Evolutionary conservation across 805 yeast species (phyloP).

Genomic region (Wickerhamomyces chambardii): DNA sequence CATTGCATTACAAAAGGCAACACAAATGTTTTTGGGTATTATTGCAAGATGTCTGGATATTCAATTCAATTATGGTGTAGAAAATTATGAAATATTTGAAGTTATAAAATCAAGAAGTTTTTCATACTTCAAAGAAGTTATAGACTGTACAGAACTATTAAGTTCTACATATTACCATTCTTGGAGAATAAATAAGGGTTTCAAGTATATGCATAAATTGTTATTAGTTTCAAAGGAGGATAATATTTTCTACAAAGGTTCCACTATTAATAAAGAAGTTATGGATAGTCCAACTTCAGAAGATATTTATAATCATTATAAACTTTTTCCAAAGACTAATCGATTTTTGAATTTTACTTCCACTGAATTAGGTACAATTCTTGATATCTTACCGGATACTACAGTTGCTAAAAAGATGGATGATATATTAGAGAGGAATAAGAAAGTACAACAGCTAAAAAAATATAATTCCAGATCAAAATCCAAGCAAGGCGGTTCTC

Average conservation of each 20-base stretch:
- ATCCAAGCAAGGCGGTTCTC: too few relatives aligned
- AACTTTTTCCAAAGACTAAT: conserved; percentile 16
- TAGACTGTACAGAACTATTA: conserved; percentile 29
- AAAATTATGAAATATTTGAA: conserved; percentile 4
- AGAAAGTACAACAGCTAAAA: too few relatives aligned
- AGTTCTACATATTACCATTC: conserved; percentile 53
- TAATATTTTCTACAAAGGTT: conserved; percentile 16
- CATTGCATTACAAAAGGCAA: conserved; percentile 11
- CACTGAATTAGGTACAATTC: conserved; percentile 14
- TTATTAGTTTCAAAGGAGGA: conserved; percentile 20
- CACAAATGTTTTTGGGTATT: conserved; percentile 8
- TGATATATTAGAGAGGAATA: too few relatives aligned
- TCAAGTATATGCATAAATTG: conserved; percentile 28
- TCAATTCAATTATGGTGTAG: conserved; percentile 12
- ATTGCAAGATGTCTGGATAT: conserved; percentile 20
- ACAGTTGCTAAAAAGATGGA: neutral
- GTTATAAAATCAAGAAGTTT: conserved; percentile 13
- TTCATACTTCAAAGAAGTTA: conserved; percentile 20
- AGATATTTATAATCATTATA: conserved; percentile 9
- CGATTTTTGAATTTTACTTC: conserved; percentile 10
- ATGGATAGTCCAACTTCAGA: conserved; percentile 1
- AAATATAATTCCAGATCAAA: too few relatives aligned
- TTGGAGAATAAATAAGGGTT: conserved; percentile 52
- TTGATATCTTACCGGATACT: conserved; percentile 1
- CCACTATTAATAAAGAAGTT: conserved; percentile 12